Base-by-base conservation (phyloP, 768 basidiomycete species). In the Agaricus subrufescens region DNA sequence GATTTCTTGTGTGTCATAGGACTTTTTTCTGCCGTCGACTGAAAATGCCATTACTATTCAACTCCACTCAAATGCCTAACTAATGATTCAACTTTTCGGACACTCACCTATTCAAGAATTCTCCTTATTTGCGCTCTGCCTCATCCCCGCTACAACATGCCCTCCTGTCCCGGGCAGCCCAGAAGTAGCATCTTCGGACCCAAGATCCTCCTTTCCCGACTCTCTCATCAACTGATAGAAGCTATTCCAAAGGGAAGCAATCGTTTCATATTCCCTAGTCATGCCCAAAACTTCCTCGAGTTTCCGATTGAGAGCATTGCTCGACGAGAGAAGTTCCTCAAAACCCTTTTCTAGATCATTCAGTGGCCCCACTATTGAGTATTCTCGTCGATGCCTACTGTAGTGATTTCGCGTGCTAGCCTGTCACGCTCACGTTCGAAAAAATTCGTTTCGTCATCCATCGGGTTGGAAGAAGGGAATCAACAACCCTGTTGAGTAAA, bases 251-350 rank as follows among this genome's bases (percentile, higher is more conserved):
- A 97, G 75, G 2, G 82, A 77, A 3, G 94, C 91, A 42, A 95
- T 91, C 2, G 89, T 94, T 50, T 88, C 83, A 67, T 96, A 94
- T 75, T 95, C 94, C 56, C 85, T 86, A 4, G 94, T 94, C 83
- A 96, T 95, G 9, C 91, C 91, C 26, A 88, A 73, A 2, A 94
- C 92, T 66, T 97, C 93, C 69, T 98, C 94, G 15, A 96, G 79
- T 66, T 93, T 94, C 59, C 94, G 84, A 67, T 96, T 96, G 23
- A 94, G 73, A 27, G 81, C 82, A 64, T 98, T 98, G 57, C 88
- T 86, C 8, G 89, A 85, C 3, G 87, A 87, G 15, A 98, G 73
- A 3, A 96, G 69, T 59, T 94, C 90, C 65, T 96, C 94, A 64
- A 96, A 96, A 19, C 86, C 89, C 94, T 71, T 51, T 52, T 23